These are phyloP conservation scores for Neofusicoccum laricinum DNA, from an alignment of 2,329 filamentous ascomycete genomes.

Conservation along the genomic window DNA sequence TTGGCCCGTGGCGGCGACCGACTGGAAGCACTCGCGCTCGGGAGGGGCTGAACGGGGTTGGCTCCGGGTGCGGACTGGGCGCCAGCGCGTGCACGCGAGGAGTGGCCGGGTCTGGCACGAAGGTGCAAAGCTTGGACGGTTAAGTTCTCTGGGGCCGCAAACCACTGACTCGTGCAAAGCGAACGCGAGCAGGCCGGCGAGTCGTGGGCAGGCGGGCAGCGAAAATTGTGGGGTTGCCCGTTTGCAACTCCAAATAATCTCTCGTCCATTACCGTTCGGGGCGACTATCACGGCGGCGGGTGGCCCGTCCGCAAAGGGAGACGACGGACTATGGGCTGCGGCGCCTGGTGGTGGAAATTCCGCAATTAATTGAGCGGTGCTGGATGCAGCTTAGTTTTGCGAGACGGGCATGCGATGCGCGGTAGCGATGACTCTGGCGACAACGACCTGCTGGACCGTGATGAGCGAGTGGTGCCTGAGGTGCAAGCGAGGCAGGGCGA, in stretches of 20 bases:
- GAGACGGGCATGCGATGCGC: background rate
- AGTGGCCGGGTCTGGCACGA: background rate
- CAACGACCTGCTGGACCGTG: background rate
- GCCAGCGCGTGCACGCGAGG: background rate
- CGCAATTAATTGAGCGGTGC: background rate
- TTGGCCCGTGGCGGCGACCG: background rate
- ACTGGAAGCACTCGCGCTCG: background rate
- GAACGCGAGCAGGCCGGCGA: background rate
- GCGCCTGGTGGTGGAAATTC: slow-evolving; percentile 3
- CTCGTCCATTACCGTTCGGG: background rate
- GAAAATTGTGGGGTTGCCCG: slow-evolving; percentile 1
- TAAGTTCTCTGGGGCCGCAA: background rate
- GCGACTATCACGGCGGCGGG: background rate
- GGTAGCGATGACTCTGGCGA: background rate
- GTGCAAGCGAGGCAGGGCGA: background rate
- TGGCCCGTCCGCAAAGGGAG: background rate
- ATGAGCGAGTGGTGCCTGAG: background rate
- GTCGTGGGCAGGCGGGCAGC: background rate
- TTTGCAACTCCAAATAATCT: slow-evolving; percentile 3
- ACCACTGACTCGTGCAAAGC: slow-evolving; percentile 3
- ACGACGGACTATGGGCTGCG: background rate
- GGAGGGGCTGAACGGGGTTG: slow-evolving; percentile 5
- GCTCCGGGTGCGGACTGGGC: background rate
- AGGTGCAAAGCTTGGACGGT: background rate
- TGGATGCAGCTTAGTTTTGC: slow-evolving; percentile 2